Evolutionary conservation across 306 rosid genomes (phyloP).

Genomic region (Abrus pulchellus): DNA sequence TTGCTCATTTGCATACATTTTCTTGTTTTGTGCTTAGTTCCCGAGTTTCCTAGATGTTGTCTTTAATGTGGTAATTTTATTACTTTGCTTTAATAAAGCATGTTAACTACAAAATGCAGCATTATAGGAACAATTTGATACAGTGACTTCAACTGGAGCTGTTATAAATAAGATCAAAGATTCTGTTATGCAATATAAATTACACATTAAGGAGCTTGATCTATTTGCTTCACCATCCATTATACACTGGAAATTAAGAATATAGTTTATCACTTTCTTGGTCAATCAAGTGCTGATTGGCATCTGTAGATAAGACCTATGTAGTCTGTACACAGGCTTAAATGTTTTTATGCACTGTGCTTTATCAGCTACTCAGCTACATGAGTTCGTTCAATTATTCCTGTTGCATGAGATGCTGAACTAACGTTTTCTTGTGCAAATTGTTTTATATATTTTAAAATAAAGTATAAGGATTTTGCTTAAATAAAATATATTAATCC

Average conservation of each 20-base stretch:
- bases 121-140: not conserved
- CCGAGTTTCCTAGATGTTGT: not conserved
- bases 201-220: constrained; percentile 6
- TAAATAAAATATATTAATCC: constrained; percentile 12
- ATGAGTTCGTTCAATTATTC: constrained; percentile 31
- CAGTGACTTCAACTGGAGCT: not conserved
- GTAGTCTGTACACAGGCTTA: not conserved
- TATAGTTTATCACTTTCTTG: constrained; percentile 18
- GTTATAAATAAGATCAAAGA: constrained; percentile 9
- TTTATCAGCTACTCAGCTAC: constrained; percentile 3
- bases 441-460: not conserved
- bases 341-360: not conserved
- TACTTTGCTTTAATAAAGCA: constrained; percentile 18
- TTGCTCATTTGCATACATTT: not conserved
- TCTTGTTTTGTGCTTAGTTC: constrained; percentile 10
- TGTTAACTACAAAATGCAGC: constrained; percentile 29
- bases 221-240: constrained; percentile 13
- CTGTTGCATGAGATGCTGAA: constrained; percentile 22
- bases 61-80: not conserved
- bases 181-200: not conserved
- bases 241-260: constrained; percentile 4
- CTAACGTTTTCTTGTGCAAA: constrained; percentile 13
- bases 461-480: not conserved
- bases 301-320: constrained; percentile 3
- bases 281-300: not conserved